Evolutionary conservation across 768 basidiomycete species (phyloP).

Genomic region (Leucosporidium yakuticum): DNA sequence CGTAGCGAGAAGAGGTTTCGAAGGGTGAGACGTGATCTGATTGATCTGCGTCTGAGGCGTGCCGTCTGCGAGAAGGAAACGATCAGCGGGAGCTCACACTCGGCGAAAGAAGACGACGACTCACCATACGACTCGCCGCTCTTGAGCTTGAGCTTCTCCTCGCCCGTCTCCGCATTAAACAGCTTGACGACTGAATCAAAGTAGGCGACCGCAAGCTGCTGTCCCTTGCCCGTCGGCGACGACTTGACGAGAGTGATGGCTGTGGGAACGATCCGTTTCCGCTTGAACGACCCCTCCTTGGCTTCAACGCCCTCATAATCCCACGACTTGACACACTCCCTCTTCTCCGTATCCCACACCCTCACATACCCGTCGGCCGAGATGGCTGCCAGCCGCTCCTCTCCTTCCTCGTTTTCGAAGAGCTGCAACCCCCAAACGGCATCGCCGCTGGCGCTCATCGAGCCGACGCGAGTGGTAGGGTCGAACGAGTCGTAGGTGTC

Average conservation of each 20-base stretch:
- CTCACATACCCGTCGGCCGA: conserved; percentile 88
- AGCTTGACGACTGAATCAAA: conserved; percentile 83
- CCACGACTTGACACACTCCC: conserved; percentile 67
- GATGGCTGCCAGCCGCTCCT: conserved; percentile 80
- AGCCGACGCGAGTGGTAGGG: conserved; percentile 76
- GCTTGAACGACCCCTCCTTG: conserved; percentile 43
- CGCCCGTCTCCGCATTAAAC: conserved; percentile 83
- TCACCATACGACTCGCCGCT: conserved; percentile 48
- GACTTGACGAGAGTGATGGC: conserved; percentile 61
- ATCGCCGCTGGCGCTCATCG: conserved; percentile 56
- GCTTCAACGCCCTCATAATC: conserved; percentile 60
- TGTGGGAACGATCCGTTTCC: conserved; percentile 51
- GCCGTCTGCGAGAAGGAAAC: conserved; percentile 53
- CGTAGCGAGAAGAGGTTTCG: conserved; percentile 76
- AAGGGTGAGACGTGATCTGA: conserved; percentile 80
- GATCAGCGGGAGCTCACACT: background rate
- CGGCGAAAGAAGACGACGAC: conserved; percentile 52
- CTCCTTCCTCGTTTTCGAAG: conserved; percentile 45
- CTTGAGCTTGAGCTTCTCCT: conserved; percentile 58
- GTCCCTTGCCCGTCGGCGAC: conserved; percentile 53
- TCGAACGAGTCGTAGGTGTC: conserved; percentile 91
- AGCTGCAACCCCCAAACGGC: conserved; percentile 93
- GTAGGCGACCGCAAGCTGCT: conserved; percentile 83
- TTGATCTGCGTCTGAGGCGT: conserved; percentile 75
- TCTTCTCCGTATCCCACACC: conserved; percentile 57